These are phyloP conservation scores for Tulasnella sp. DNA, from an alignment of 768 basidiomycete genomes.

Conservation along the genomic window DNA sequence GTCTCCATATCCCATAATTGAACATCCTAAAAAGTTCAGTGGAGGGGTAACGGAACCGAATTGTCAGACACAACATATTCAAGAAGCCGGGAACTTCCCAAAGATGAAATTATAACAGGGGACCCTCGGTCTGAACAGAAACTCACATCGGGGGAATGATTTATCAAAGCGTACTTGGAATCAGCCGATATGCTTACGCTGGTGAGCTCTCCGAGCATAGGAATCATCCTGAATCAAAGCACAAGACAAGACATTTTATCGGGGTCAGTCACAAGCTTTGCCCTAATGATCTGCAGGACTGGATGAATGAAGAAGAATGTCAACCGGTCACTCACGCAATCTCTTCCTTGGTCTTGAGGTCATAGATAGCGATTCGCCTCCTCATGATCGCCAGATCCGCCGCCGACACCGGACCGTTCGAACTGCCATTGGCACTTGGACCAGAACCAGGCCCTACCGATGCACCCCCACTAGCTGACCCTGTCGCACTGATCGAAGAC, in stretches of 20 bases:
- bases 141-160: conserved; percentile 74
- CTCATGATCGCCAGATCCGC: conserved; percentile 20
- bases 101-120: background rate
- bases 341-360: conserved; percentile 51
- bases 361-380: conserved; percentile 59
- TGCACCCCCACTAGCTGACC: too few relatives aligned
- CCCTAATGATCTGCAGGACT: conserved; percentile 14
- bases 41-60: too few relatives aligned
- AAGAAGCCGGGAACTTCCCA: conserved; percentile 11
- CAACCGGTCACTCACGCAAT: conserved; percentile 45
- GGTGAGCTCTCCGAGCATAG: conserved; percentile 53
- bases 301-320: conserved; percentile 10
- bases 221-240: conserved; percentile 19
- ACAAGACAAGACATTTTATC: conserved; percentile 14
- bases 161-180: conserved; percentile 77
- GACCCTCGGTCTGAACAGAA: background rate
- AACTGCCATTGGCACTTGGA: conserved; percentile 4
- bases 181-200: conserved; percentile 78
- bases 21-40: conserved; percentile 52
- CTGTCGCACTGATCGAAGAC: background rate
- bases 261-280: conserved; percentile 5
- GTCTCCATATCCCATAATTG: conserved; percentile 73
- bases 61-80: conserved; percentile 9
- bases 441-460: too few relatives aligned
- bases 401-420: conserved; percentile 4